Evolutionary conservation across 23 red algal species (phyloP), one percentile per base, ranked within the genome.

Genomic region (Cyanidiococcus yangmingshanensis): DNA sequence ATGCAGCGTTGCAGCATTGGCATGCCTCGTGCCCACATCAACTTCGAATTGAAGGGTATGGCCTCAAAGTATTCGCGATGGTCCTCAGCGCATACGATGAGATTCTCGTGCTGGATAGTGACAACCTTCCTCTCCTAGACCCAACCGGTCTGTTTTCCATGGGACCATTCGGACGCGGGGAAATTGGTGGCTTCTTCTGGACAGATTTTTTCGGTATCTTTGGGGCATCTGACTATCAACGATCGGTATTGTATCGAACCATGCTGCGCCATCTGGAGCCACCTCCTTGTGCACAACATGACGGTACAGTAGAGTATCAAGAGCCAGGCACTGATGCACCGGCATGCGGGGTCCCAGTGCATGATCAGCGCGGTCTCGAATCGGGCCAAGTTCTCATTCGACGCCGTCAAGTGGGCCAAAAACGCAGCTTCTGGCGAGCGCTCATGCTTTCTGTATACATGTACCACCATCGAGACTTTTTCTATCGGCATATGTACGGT

Each of bases 401-500:
- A 27, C 21, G 21, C 16, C n/a, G 32, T 25, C 16, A 71, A 17
- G 32, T 25, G 3, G 63, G 27, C 63, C 63, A 30, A 2, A 35
- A 25, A 35, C n/a, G 32, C 3, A 71, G 63, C 63, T 25, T 71
- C 27, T 71, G 32, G n/a, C 63, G 63, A 3, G 16, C 63, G 7
- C 7, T 71, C 16, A 25, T 71, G 63, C 32, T 71, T 25, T 12
- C 63, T 7, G n/a, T 71, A 29, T 71, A 71, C 32, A 71, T 71
- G 63, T 32, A 35, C 32, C 32, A 35, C 63, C 63, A 35, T 32
- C 32, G n/a, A 35, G 32, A 71, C 63, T 71, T 32, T 35, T 71
- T 71, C 32, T 71, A 71, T 35, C 63, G 63, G 32, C 32, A 32
- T 29, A 17, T 71, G 63, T 71, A 71, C 63, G 63, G 63, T 29